Percentiles rank a stretch among this genome's conserved stretches.
Evolutionary conservation across 1,284 basidiomycete genomes (phyloP).

Genomic region (Ceratobasidium sp.): DNA sequence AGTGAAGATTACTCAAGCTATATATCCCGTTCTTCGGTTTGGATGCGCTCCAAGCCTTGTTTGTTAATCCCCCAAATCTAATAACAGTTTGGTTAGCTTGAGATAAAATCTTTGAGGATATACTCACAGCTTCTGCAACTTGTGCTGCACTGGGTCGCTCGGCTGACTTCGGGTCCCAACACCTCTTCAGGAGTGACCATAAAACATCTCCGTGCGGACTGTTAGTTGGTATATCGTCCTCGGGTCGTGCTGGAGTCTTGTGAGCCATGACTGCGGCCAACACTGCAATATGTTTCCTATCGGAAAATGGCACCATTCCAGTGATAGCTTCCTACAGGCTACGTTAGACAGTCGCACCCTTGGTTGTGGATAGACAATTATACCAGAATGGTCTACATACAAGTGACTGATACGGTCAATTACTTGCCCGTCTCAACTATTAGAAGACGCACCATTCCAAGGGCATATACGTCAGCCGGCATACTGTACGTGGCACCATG

Average conservation of each 20-base stretch:
- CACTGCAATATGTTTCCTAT: not conserved
- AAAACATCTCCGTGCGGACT: not conserved
- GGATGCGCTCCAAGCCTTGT: too few relatives aligned
- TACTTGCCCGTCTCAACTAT: not conserved
- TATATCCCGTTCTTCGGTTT: too few relatives aligned
- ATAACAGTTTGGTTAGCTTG: not conserved
- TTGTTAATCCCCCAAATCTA: not conserved
- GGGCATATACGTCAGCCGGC: conserved; percentile 6
- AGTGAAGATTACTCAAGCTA: too few relatives aligned
- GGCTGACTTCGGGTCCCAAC: conserved; percentile 25
- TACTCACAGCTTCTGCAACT: not conserved
- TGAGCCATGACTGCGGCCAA: not conserved
- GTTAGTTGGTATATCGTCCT: not conserved
- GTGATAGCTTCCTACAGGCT: conserved; percentile 1
- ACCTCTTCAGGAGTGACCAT: not conserved
- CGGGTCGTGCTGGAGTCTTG: not conserved
- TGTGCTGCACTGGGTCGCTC: not conserved
- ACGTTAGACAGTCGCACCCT: not conserved
- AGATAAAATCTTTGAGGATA: not conserved
- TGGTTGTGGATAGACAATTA: not conserved
- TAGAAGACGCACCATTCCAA: conserved; percentile 16
- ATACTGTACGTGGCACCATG: not conserved
- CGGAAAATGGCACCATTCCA: not conserved
- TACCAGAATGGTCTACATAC: conserved; percentile 4
- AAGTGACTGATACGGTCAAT: too few relatives aligned